A percentile compares a stretch with the other conserved stretches of the same genome.
Conservation (phyloP, 1,284 basidiomycete species). For the Coniophora puteana region DNA sequence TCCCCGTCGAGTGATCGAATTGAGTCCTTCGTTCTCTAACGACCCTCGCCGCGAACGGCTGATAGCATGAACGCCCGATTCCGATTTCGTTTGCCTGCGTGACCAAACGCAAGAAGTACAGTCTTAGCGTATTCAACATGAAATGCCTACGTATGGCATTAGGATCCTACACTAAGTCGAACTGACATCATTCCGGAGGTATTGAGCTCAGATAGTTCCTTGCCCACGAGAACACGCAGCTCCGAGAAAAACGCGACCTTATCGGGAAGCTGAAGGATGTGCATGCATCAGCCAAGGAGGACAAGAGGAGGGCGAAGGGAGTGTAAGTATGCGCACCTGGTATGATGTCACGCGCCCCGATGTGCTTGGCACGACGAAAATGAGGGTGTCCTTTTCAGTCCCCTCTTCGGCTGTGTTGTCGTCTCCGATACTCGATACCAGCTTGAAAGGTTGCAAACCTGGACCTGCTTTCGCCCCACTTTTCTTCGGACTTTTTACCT, state of each 20-base stretch:
- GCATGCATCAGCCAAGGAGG: background rate
- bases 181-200: slow-evolving; percentile 5
- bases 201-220: slow-evolving; percentile 8
- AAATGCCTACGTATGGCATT: no score
- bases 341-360: slow-evolving; percentile 62
- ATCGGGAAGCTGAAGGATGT: slow-evolving; percentile 24
- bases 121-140: no score
- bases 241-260: slow-evolving; percentile 35
- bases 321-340: slow-evolving; percentile 39
- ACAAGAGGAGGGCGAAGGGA: background rate
- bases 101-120: no score
- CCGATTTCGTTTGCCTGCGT: no score
- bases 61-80: no score
- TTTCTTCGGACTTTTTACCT: slow-evolving; percentile 2
- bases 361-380: slow-evolving; percentile 66
- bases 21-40: no score
- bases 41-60: no score
- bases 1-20: no score
- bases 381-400: slow-evolving; percentile 44
- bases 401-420: background rate
- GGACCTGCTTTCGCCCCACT: slow-evolving; percentile 7
- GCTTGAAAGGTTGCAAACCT: slow-evolving; percentile 23
- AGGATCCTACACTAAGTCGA: no score
- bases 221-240: slow-evolving; percentile 23
- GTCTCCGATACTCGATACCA: slow-evolving; percentile 8